Conservation (phyloP, 176 grass and related monocot genomes). For the Aechmea fasciata region DNA sequence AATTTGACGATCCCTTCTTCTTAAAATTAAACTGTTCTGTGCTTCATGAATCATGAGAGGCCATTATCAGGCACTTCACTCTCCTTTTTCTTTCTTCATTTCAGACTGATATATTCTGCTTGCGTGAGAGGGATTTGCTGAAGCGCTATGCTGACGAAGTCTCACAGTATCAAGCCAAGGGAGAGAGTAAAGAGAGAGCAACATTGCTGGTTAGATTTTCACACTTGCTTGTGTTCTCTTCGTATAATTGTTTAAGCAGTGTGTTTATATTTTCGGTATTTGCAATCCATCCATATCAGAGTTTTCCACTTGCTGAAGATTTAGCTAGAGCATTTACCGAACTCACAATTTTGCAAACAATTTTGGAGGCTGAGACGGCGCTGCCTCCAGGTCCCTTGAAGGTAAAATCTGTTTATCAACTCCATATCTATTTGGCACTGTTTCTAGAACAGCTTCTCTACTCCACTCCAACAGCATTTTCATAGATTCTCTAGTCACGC, state of each 20-base stretch:
- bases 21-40: neutral
- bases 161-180: slow-evolving; percentile 43
- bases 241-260: slow-evolving; percentile 4
- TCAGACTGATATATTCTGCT: slow-evolving; percentile 77
- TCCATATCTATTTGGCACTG: neutral
- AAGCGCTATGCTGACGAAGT: slow-evolving; percentile 56
- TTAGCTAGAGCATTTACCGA: slow-evolving; percentile 89
- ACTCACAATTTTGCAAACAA: slow-evolving; percentile 61
- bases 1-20: slow-evolving; percentile 19
- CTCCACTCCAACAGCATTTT: neutral
- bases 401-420: slow-evolving; percentile 27
- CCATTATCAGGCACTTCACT: neutral
- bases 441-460: neutral
- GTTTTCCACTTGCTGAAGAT: slow-evolving; percentile 83
- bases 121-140: slow-evolving; percentile 84
- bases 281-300: slow-evolving; percentile 25
- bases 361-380: slow-evolving; percentile 60
- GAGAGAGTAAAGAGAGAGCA: slow-evolving; percentile 68
- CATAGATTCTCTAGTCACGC: neutral
- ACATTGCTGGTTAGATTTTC: slow-evolving; percentile 51
- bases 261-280: slow-evolving; percentile 4
- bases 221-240: neutral
- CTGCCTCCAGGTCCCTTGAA: slow-evolving; percentile 43
- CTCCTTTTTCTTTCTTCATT: neutral
- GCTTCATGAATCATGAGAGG: neutral